These are phyloP conservation scores for Diaporthe sp. DNA, from an alignment of 2,329 filamentous ascomycete species.

Conservation along the genomic window DNA sequence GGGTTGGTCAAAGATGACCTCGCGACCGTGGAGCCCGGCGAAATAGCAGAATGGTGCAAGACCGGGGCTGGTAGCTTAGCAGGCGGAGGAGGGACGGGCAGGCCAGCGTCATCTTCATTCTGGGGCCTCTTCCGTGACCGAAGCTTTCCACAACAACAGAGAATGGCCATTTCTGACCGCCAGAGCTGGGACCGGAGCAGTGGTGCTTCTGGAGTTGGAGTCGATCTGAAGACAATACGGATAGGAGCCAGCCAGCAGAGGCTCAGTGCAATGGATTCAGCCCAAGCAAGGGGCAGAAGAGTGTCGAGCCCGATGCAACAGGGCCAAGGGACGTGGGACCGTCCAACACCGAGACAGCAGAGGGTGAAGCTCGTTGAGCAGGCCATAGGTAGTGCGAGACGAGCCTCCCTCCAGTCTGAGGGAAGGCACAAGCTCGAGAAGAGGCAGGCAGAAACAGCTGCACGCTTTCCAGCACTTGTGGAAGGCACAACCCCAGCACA, in stretches of 20 bases:
- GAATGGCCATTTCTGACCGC: constrained; percentile 48
- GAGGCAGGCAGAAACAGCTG: constrained; percentile 6
- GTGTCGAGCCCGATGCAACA: background rate
- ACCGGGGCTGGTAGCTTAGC: constrained; percentile 42
- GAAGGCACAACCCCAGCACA: constrained; percentile 8
- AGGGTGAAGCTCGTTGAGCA: background rate
- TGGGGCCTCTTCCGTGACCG: constrained; percentile 38
- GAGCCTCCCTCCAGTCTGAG: background rate
- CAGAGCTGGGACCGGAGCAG: background rate
- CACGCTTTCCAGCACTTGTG: background rate
- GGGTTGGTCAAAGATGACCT: constrained; percentile 43
- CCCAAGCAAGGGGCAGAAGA: background rate
- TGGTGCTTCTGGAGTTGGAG: background rate
- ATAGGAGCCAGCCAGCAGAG: background rate
- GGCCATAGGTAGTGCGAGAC: background rate
- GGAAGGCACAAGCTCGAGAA: background rate
- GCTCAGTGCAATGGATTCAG: background rate
- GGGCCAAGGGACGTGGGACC: background rate
- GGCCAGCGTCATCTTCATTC: constrained; percentile 10
- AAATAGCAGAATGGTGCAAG: constrained; percentile 40
- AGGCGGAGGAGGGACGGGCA: constrained; percentile 42
- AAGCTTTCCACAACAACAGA: constrained; percentile 52
- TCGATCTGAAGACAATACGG: background rate
- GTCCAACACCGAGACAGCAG: background rate
- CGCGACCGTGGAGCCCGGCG: constrained; percentile 39